Base-by-base conservation (phyloP, 106 monocot species). In the Platanthera zijinensis region DNA sequence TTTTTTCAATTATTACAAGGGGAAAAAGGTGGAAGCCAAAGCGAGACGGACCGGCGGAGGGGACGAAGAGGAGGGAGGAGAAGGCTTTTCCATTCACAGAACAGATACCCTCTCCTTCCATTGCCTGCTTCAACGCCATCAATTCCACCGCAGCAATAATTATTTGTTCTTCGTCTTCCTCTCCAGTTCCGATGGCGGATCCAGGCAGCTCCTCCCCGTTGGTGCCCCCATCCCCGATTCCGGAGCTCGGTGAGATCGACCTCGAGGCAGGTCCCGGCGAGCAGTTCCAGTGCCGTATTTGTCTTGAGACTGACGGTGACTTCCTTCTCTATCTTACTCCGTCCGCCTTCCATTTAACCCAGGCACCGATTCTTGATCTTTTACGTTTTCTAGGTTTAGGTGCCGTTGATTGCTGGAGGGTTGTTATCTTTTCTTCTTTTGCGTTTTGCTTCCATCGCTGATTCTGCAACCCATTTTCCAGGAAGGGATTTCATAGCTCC, bases 401-500 rank as follows among this genome's bases (percentile, higher is more conserved):
- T 4, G 21, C 50, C 72, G 50, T 2, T 8, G 48, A 51, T 51
- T 72, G 14, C 10, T 49, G 48, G 5, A 4, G 8, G 18, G 14
- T 14, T 71, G 71, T 14, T 49, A 48, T 9, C 5, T 72, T 72
- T 51, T 72, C 8, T 32, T 8, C 14, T 69, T 47, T 51, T 59
- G 48, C 13, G 49, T 61, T 73, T 54, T 80, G 12, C 15, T 51
- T 10, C 9, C 18, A 3, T 72, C 50, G 22, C 51, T 72, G 49
- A 51, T 84, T 14, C 8, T 10, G 39, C 74, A n/a, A 30, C 74
- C 13, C 32, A 25, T 75, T 19, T 87, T 81, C 57, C 81, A 92
- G 91, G 89, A 59, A 84, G 89, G 83, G 91, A 92, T 83, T 89
- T 92, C 78, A 92, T 92, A 57, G 88, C 91, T 66, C 91, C 91